Base-by-base conservation (phyloP, 2,329 filamentous ascomycete genomes). In the Xylariales sp. region DNA sequence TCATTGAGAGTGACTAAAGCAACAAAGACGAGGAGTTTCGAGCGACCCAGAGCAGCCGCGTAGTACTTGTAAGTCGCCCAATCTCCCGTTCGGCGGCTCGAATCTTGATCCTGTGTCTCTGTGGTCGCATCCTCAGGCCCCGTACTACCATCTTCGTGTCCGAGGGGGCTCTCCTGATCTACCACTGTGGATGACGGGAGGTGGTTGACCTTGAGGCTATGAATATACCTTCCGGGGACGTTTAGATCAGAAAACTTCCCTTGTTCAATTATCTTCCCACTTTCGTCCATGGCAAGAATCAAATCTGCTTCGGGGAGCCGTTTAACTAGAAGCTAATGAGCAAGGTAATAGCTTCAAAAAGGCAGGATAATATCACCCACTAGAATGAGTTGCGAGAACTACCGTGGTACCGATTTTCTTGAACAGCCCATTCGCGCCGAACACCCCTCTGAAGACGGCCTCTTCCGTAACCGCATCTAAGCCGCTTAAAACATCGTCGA, bases 21-120 rank as follows among this genome's bases (percentile, higher is more conserved):
- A 8, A 65, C 30, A 32, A 68, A 68, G 5, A 56, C 2, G 14
- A 68, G 50, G 9, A 68, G 45, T 49, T 61, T 65, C 16, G 36
- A 61, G n/a, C 45, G 56, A 10, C 61, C 62, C 9, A 68, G 62
- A 23, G 56, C 50, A 48, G 56, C 28, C 12, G 48, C 39, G 49
- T 68, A 68, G 50, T 68, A 68, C 36, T 65, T 68, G 39, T 68
- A 68, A 12, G 65, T 68, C 23, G 48, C 61, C 65, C 65, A 68
- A 32, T 68, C 65, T 56, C 65, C 65, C 18, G 65, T 64, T 53
- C 46, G 65, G 14, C 65, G 65, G 48, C 28, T 57, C 53, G 45
- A n/a, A 50, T 68, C 65, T 39, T 60, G 34, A 28, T 14, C 34
- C 18, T 53, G 28, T n/a, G 18, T 3, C 46, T 45, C 49, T n/a